Evolutionary conservation across 1,284 basidiomycete genomes (phyloP).

Genomic region (Sphagnurus paluster): DNA sequence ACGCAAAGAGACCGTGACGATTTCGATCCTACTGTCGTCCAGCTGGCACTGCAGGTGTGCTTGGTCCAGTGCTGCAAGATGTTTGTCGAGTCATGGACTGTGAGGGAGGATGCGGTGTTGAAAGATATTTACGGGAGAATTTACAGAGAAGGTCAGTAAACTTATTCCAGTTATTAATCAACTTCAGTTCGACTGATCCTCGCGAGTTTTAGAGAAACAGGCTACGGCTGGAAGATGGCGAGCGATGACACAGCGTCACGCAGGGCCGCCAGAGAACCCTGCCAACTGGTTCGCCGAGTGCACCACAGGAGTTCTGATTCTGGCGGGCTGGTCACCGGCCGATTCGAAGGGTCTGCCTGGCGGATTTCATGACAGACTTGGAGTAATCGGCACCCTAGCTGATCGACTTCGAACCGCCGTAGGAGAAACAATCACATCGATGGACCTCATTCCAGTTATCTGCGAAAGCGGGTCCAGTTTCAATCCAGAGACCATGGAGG

Average conservation of each 20-base stretch:
- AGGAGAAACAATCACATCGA: constrained; percentile 25
- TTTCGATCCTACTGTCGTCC: neutral
- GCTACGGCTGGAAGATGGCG: constrained; percentile 23
- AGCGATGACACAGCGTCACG: constrained; percentile 20
- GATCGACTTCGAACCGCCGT: constrained; percentile 23
- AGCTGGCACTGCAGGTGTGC: neutral
- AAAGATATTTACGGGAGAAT: too few relatives aligned
- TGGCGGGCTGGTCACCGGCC: constrained; percentile 10
- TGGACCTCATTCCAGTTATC: constrained; percentile 21
- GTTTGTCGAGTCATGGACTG: neutral
- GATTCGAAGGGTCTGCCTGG: neutral
- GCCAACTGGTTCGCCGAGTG: neutral
- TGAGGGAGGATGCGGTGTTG: constrained; percentile 1
- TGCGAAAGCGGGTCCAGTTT: constrained; percentile 14
- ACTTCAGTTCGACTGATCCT: too few relatives aligned
- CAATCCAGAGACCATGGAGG: constrained; percentile 25
- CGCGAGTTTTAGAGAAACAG: constrained; percentile 23
- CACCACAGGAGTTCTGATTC: constrained; percentile 7
- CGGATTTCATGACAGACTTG: constrained; percentile 13
- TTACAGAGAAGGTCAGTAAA: too few relatives aligned
- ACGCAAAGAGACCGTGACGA: neutral
- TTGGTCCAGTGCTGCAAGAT: neutral
- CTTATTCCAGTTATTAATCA: too few relatives aligned
- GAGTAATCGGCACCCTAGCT: constrained; percentile 16
- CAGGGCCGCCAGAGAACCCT: neutral